Base-by-base conservation (phyloP, 345 rosid species). In the Brassica nigra region DNA sequence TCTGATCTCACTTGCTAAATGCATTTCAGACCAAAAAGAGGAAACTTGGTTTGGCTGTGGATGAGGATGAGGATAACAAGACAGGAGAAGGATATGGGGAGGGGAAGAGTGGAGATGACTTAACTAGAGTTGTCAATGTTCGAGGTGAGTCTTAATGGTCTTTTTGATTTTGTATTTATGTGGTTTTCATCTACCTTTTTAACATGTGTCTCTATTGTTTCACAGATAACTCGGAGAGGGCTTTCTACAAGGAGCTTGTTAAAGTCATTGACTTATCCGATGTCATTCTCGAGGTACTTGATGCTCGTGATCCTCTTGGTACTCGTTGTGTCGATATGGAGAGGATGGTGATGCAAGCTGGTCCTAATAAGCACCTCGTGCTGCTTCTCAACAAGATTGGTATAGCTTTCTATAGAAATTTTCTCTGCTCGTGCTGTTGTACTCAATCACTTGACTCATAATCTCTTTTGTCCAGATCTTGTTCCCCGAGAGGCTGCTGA, bases 401-500 rank as follows among this genome's bases (percentile, higher is more conserved):
- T 95, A 83, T 14, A 66, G 55, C 28, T 62, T 62, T 74, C n/a
- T 74, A 30, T 65, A 49, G 3, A 5, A 28, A 23, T 8, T 59
- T 12, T 77, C 20, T 77, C 18, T 76, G 47, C 28, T 76, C 16
- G 8, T 28, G 36, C 36, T n/a, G 18, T 49, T 47, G 55, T 47
- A 5, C 18, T 49, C 47, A 39, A 2, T 37, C 55, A 47, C 14
- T 49, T 5, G 57, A 49, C 57, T 49, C 18, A 49, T n/a, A 49
- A 14, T 49, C n/a, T 54, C 79, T 62, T 4, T 5, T 29, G 4
- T 77, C 65, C 81, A 95, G 99, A 95, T 92, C 98, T 95, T 81
- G 99, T 90, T 73, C 98, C 99, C n/a, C 83, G 92, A 65, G 99
- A 95, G 89, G 84, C 98, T 86, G 94, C 89, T 74, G 97, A 95